Base-by-base conservation (phyloP, 306 rosid species). In the Corylus heterophylla region DNA sequence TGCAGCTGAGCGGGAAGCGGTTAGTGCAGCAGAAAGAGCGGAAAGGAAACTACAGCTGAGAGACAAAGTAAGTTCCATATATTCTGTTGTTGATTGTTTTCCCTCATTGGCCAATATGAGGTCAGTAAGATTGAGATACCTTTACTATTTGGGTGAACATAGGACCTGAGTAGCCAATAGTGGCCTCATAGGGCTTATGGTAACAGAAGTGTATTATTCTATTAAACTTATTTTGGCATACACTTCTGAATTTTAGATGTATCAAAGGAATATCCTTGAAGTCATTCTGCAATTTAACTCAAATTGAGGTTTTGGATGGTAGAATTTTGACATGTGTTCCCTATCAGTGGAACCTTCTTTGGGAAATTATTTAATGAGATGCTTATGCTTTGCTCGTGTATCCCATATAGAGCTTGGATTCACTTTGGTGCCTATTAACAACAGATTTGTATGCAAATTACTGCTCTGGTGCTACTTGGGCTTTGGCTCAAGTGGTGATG, bases 1-100 rank as follows among this genome's bases (percentile, higher is more conserved):
- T 87, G 88, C 90, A 94, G 98, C 97, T 25, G 98, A 94, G 83
- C 82, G 97, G 54, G 98, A 94, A 87, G 92, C 97, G 2, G 97
- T 94, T 63, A 87, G 86, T 89, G 97, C 97, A 58, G 97, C 97
- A 7, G 98, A 94, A 89, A 85, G 97, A 85, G 95, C 96, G 12
- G 98, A 94, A 88, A 90, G 98, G 78, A 94, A 94, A 37, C 89
- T 76, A 50, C 89, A 79, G 16, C 83, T 92, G 87, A 88, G 98
- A 84, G 97, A 94, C 55, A 94, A 94, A 64, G 98, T 92, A 80
- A 84, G 90, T 86, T 52, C 31, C 39, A 17, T 58, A 5, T 54
- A 42, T 8, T 50, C 22, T 29, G 37, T 63, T 29, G 29, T 1
- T 63, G 69, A 29, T 31, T 63, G 69, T 14, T 31, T 67, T 11